These are phyloP conservation scores for Rhipidocladum racemiflorum DNA, from an alignment of 176 grass and related monocot genomes.

Conservation along the genomic window DNA sequence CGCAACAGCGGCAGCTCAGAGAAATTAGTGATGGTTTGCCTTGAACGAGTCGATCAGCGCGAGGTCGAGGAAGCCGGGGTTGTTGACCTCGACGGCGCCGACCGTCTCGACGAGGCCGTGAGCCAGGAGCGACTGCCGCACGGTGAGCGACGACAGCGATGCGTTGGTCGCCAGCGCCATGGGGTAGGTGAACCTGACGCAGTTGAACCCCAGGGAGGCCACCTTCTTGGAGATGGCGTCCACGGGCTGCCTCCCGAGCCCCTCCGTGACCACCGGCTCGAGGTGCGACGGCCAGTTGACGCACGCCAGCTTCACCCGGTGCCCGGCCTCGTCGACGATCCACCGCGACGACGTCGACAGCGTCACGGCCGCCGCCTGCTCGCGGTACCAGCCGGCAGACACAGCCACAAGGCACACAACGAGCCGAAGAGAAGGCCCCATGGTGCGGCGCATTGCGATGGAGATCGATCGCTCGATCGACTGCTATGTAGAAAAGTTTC, in stretches of 20 bases:
- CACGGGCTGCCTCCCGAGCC: conserved; percentile 51
- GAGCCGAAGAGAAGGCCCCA: not conserved
- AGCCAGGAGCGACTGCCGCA: conserved; percentile 48
- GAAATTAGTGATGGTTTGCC: conserved; percentile 16
- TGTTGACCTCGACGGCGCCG: conserved; percentile 44
- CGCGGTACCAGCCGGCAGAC: not conserved
- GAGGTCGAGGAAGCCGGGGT: conserved; percentile 55
- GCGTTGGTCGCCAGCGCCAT: conserved; percentile 54
- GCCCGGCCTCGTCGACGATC: conserved; percentile 55
- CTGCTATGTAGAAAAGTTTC: not conserved
- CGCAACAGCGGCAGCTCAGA: not conserved
- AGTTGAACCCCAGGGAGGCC: conserved; percentile 60
- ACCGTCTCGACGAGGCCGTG: conserved; percentile 42
- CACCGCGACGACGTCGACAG: conserved; percentile 61
- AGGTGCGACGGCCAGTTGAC: conserved; percentile 84
- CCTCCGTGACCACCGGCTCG: conserved; percentile 59
- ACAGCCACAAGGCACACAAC: not conserved
- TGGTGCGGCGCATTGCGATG: not conserved
- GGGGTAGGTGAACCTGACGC: conserved; percentile 70
- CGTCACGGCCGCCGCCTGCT: not conserved
- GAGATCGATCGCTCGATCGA: not conserved
- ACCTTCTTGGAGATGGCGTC: conserved; percentile 38
- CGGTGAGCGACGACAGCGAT: conserved; percentile 48
- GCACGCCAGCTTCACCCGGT: conserved; percentile 70
- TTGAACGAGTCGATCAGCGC: conserved; percentile 47